A percentile compares a stretch with the other conserved stretches of the same genome.
phyloP scores from a whole-genome alignment of 2,329 filamentous ascomycete genomes.

The Ascochyta viciae-villosae region DNA sequence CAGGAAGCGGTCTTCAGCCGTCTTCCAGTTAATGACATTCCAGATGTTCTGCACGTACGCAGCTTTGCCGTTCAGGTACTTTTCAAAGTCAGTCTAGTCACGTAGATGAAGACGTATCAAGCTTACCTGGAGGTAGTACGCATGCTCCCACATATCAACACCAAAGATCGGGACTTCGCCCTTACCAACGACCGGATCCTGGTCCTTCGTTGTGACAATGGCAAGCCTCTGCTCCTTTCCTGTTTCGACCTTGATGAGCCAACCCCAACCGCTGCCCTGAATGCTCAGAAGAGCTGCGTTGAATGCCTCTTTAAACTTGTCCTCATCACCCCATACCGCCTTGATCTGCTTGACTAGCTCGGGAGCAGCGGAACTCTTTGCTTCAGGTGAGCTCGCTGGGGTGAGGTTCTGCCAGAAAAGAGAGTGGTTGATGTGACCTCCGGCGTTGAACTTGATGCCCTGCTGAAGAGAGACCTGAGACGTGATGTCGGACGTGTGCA shows the following conservation, averaged over 20 bases:
- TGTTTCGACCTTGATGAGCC: constrained; percentile 73
- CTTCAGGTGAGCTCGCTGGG: constrained; percentile 65
- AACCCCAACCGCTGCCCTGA: constrained; percentile 88
- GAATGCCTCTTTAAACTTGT: constrained; percentile 71
- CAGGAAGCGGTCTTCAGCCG: constrained; percentile 67
- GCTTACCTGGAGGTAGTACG: constrained; percentile 80
- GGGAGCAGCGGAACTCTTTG: constrained; percentile 63
- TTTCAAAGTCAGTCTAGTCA: constrained; percentile 6
- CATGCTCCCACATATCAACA: constrained; percentile 93
- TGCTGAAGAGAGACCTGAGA: constrained; percentile 72
- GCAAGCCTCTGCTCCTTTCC: constrained; percentile 62
- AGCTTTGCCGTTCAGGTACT: constrained; percentile 79
- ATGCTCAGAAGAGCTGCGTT: constrained; percentile 70
- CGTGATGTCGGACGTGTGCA: constrained; percentile 64
- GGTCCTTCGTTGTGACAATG: constrained; percentile 84
- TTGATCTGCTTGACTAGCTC: constrained; percentile 67
- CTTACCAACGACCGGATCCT: constrained; percentile 74
- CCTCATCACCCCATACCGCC: constrained; percentile 71
- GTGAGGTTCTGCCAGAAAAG: constrained; percentile 89
- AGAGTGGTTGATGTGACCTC: constrained; percentile 91
- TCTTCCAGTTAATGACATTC: constrained; percentile 81
- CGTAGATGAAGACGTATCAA: background rate
- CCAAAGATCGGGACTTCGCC: constrained; percentile 73
- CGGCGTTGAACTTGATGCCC: constrained; percentile 85
- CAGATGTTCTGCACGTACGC: constrained; percentile 79